Evolutionary conservation across 2,329 filamentous ascomycete genomes (phyloP), one percentile per base, ranked within the genome.

Genomic region (Phyllosticta citriasiana): DNA sequence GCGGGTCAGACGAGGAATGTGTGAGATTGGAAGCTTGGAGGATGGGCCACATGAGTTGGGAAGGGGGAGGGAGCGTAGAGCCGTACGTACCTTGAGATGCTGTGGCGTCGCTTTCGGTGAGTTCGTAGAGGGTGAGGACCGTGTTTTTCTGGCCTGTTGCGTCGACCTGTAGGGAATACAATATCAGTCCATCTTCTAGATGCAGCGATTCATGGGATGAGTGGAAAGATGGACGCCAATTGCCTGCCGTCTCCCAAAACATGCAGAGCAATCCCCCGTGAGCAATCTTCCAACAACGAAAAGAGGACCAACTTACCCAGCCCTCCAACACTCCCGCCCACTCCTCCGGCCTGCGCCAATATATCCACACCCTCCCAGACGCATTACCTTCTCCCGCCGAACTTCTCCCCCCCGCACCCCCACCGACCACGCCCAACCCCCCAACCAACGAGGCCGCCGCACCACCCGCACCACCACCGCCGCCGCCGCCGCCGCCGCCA

Each of bases 71-170:
- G 12, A 19, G 6, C 6, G 55, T 12, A 12, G n/a, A n/a, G 27
- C 6, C 5, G 27, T 6, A 30, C 2, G 27, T 71, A 88, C 87
- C 86, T 66, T 87, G 84, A 1, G 83, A 57, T 62, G 79, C 75
- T 2, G 89, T 91, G 30, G 81, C 87, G 70, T 97, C 93, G n/a
- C 93, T 90, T 73, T 97, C 86, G 1, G 85, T 82, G 68, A 99
- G 77, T 77, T 99, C 94, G 74, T 97, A 97, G 25, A 99, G 79
- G 61, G 94, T 99, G 70, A 99, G 75, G 61, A 99, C 93, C 12
- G 83, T 85, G 25, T 90, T 90, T 78, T 88, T 93, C 79, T 97
- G 92, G 3, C 85, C 94, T 63, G 91, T 96, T 64, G 85, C 84
- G 30, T 97, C 92, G 12, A 84, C 88, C 58, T 60, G 25, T 16